Percentiles rank a stretch among this genome's conserved stretches.
Evolutionary conservation across 257 asterid genomes (phyloP).

Genomic region (Marsdenia floribunda): DNA sequence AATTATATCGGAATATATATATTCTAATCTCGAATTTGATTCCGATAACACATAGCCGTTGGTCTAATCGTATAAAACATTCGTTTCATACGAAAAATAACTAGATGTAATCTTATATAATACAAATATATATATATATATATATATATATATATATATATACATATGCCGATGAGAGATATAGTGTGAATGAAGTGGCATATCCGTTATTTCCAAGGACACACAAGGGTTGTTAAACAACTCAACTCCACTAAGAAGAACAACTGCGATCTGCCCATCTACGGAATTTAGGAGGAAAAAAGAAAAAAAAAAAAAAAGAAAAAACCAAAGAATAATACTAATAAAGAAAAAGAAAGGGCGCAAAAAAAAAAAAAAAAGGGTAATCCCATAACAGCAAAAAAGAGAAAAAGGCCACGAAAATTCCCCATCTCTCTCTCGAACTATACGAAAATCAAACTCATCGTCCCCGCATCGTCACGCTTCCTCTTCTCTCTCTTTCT

Average conservation of each 20-base stretch:
- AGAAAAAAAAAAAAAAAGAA: neutral
- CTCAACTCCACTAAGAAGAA: neutral
- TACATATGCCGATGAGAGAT: too few relatives aligned
- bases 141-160: too few relatives aligned
- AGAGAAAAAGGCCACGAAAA: neutral
- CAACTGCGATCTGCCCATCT: neutral
- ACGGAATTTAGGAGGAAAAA: neutral
- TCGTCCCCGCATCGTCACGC: conserved; percentile 10
- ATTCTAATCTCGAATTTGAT: too few relatives aligned
- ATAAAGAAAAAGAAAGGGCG: neutral
- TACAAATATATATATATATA: too few relatives aligned
- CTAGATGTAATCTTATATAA: too few relatives aligned
- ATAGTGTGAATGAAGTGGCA: neutral
- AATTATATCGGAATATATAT: too few relatives aligned
- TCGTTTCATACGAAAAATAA: too few relatives aligned
- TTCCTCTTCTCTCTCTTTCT: neutral
- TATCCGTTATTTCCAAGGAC: conserved; percentile 2
- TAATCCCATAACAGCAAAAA: neutral
- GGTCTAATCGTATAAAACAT: too few relatives aligned
- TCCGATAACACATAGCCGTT: too few relatives aligned
- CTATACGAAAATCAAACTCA: conserved; percentile 1
- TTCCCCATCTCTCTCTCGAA: neutral
- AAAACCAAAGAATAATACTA: neutral
- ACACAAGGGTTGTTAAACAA: conserved; percentile 3
- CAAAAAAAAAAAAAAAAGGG: neutral